Conservation (phyloP, 78 protist genomes). For the Dictyostelium citrinum region DNA sequence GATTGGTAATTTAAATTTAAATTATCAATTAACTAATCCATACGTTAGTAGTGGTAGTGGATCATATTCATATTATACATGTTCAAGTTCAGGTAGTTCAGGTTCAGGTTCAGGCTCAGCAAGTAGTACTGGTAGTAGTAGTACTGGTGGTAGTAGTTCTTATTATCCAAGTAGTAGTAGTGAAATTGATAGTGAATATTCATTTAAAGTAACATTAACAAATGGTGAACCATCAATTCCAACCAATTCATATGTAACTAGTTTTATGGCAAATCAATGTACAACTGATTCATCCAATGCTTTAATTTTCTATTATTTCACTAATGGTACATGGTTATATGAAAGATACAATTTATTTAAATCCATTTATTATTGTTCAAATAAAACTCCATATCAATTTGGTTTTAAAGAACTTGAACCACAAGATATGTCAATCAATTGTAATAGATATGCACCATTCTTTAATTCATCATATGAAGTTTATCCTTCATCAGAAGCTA, state of each 20-base stretch:
- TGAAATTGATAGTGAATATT: not conserved
- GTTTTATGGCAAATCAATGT: not conserved
- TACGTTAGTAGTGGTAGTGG: not conserved
- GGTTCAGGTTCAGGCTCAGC: not conserved
- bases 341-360: not conserved
- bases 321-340: not conserved
- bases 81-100: not conserved
- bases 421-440: not conserved
- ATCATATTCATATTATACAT: too few species aligned
- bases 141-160: not conserved
- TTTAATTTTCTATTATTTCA: not conserved
- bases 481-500: not conserved
- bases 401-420: not conserved
- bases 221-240: not conserved
- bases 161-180: not conserved
- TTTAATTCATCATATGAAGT: not conserved
- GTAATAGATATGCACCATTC: not conserved
- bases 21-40: not conserved
- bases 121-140: not conserved
- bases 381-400: not conserved
- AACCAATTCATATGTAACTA: not conserved
- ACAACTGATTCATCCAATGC: not conserved
- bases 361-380: not conserved
- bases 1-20: not conserved
- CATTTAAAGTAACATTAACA: not conserved